phyloP scores from a whole-genome alignment of 2,329 filamentous ascomycete genomes.

The Botrytis byssoidea region DNA sequence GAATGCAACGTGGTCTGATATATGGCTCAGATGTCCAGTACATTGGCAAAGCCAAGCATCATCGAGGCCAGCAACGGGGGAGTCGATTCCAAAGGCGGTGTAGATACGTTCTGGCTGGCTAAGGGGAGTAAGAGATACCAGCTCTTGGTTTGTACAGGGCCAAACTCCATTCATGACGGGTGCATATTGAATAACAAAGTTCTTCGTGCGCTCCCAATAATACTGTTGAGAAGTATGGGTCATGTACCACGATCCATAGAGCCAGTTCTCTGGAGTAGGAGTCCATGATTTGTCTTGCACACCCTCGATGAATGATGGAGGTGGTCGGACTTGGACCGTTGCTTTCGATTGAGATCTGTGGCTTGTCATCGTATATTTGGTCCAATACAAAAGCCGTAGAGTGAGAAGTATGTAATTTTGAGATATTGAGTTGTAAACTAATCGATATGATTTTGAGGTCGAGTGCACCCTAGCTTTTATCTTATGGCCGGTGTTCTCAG shows the following conservation, averaged over 20 bases:
- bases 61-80: slow-evolving; percentile 5
- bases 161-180: slow-evolving; percentile 13
- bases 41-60: slow-evolving; percentile 14
- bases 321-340: background rate
- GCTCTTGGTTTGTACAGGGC: slow-evolving; percentile 18
- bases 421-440: background rate
- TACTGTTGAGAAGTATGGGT: slow-evolving; percentile 16
- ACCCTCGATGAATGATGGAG: background rate
- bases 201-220: slow-evolving; percentile 16
- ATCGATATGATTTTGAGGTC: background rate
- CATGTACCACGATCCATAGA: slow-evolving; percentile 14
- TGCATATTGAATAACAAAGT: slow-evolving; percentile 13
- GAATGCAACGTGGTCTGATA: slow-evolving; percentile 15
- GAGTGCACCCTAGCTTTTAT: background rate
- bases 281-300: slow-evolving; percentile 7
- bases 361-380: background rate
- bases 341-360: background rate
- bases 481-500: background rate
- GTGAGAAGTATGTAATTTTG: too few species aligned
- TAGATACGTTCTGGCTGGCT: slow-evolving; percentile 13
- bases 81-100: slow-evolving; percentile 16
- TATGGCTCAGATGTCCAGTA: slow-evolving; percentile 12
- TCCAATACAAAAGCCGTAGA: too few species aligned
- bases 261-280: slow-evolving; percentile 11
- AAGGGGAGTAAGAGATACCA: slow-evolving; percentile 8